Conservation (phyloP, 75 land plant species). For the Sequoia sempervirens region DNA sequence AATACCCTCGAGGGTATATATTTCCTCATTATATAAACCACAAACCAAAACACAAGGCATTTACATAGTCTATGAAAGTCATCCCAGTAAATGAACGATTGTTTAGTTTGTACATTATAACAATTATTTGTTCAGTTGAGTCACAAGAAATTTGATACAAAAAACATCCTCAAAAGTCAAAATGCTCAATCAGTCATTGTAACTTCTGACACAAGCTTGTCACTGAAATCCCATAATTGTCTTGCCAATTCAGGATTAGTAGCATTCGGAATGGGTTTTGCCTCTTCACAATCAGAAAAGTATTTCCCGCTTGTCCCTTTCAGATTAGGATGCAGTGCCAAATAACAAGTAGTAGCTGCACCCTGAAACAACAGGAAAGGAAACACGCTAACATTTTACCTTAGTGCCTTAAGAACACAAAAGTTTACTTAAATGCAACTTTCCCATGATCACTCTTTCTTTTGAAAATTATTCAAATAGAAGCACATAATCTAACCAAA, state of each 20-base stretch:
- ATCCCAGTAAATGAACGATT: not conserved
- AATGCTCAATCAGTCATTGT: not conserved
- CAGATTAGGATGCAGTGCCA: conserved; percentile 37
- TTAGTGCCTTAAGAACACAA: not conserved
- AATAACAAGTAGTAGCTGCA: conserved; percentile 44
- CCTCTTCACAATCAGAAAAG: conserved; percentile 31
- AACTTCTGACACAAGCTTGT: conserved; percentile 19
- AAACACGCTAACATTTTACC: not conserved
- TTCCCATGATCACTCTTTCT: not conserved
- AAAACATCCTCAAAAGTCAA: not conserved
- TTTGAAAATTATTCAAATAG: not conserved
- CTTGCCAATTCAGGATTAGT: conserved; percentile 26
- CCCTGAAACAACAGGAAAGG: conserved; percentile 26
- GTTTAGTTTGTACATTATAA: not conserved
- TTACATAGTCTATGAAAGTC: not conserved
- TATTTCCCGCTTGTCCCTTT: conserved; percentile 40
- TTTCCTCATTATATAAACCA: not conserved
- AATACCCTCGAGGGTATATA: not conserved
- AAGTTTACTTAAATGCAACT: not conserved
- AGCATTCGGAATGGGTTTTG: conserved; percentile 16
- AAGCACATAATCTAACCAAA: not conserved
- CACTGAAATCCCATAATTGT: conserved; percentile 33
- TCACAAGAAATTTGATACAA: not conserved
- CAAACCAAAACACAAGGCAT: not conserved
- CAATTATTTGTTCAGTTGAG: not conserved